Evolutionary conservation across 176 grass and related monocot species (phyloP).

Genomic region (Oryza nivara): DNA sequence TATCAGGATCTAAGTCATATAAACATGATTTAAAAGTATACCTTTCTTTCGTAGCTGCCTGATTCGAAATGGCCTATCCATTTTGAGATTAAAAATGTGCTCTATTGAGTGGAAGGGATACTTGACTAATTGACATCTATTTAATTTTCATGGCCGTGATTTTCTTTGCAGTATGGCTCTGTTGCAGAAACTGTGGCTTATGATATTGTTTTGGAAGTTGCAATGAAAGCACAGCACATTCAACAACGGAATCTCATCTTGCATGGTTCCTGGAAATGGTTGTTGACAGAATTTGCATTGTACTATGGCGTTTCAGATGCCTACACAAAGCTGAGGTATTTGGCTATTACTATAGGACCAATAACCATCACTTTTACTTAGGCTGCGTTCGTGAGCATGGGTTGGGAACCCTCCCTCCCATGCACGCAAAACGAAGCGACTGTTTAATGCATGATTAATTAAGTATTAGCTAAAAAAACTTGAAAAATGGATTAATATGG

Average conservation of each 20-base stretch:
- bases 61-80: background rate
- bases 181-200: constrained; percentile 98
- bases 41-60: background rate
- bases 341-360: background rate
- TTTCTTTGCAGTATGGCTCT: constrained; percentile 78
- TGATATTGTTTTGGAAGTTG: constrained; percentile 95
- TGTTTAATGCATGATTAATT: no score
- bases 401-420: no score
- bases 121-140: constrained; percentile 1
- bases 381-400: no score
- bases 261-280: constrained; percentile 95
- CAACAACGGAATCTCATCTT: constrained; percentile 80
- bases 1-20: constrained; percentile 8
- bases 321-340: constrained; percentile 92
- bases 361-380: constrained; percentile 2
- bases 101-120: background rate
- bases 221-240: constrained; percentile 90
- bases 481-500: no score
- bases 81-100: background rate
- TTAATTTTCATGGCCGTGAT: constrained; percentile 43
- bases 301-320: constrained; percentile 98
- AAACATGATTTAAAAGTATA: constrained; percentile 2
- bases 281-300: constrained; percentile 88
- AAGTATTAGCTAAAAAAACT: no score
- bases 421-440: no score